A percentile compares a stretch with the other conserved stretches of the same genome.
Conservation (phyloP, 768 basidiomycete species). For the Mycena indigotica region DNA sequence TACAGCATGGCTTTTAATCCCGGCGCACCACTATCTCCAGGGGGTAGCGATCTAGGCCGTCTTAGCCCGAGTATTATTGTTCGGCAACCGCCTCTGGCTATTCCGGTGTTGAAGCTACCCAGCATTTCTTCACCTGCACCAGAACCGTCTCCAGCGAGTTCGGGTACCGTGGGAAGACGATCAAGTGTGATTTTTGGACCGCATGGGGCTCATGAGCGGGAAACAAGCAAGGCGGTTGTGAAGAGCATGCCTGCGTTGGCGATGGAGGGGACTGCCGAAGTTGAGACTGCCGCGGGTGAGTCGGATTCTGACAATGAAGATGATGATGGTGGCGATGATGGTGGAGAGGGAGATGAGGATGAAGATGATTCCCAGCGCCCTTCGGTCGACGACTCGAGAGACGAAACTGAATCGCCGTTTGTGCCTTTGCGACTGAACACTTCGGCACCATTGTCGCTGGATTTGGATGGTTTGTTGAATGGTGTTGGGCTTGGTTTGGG, state of each 20-base stretch:
- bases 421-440: conserved; percentile 33
- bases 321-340: conserved; percentile 38
- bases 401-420: conserved; percentile 13
- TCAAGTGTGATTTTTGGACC: conserved; percentile 23
- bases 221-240: conserved; percentile 42
- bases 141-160: conserved; percentile 1
- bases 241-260: conserved; percentile 59
- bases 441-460: conserved; percentile 33
- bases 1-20: conserved; percentile 22
- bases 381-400: conserved; percentile 25
- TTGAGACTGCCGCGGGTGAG: conserved; percentile 35
- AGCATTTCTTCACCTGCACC: neutral
- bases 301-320: conserved; percentile 40
- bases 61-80: conserved; percentile 22
- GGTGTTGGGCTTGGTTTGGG: conserved; percentile 13
- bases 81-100: conserved; percentile 15
- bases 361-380: conserved; percentile 22
- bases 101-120: conserved; percentile 13
- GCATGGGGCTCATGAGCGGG: conserved; percentile 27
- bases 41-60: conserved; percentile 6
- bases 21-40: conserved; percentile 3
- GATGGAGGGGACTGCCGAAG: conserved; percentile 36
- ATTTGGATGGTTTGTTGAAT: conserved; percentile 33
- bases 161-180: conserved; percentile 16
- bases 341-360: conserved; percentile 33